phyloP scores from a whole-genome alignment of 2,329 filamentous ascomycete species.

The Aspergillus vadensis region DNA sequence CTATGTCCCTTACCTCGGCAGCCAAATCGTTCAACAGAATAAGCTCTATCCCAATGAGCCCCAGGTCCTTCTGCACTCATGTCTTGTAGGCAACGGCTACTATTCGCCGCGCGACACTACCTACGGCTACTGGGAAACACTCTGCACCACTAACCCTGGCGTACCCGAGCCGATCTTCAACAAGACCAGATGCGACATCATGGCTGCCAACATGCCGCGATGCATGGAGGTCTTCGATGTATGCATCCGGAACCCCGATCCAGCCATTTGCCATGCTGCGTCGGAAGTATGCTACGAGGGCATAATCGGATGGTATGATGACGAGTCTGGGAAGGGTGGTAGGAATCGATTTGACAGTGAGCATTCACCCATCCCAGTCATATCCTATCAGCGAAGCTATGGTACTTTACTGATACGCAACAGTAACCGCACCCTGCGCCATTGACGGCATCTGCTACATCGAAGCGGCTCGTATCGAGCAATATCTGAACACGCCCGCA shows the following conservation, averaged over 20 bases:
- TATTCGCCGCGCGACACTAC: constrained; percentile 45
- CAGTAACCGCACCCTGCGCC: constrained; percentile 26
- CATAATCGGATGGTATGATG: constrained; percentile 20
- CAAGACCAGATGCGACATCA: constrained; percentile 49
- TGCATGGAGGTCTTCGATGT: constrained; percentile 46
- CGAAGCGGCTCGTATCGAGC: constrained; percentile 15
- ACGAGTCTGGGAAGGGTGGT: constrained; percentile 24
- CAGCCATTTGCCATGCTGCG: constrained; percentile 23
- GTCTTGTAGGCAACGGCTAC: constrained; percentile 52
- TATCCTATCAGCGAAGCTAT: not conserved
- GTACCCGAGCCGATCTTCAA: constrained; percentile 48
- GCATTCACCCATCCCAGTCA: not conserved
- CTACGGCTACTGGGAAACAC: constrained; percentile 51
- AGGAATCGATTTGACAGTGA: constrained; percentile 30
- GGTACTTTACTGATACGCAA: not conserved
- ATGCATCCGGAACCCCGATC: constrained; percentile 30
- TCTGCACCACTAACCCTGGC: constrained; percentile 51
- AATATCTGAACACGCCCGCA: constrained; percentile 24
- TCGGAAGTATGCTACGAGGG: constrained; percentile 19
- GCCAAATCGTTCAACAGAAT: constrained; percentile 51
- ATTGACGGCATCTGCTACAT: constrained; percentile 26
- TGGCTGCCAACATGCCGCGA: constrained; percentile 49
- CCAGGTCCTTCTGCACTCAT: constrained; percentile 47
- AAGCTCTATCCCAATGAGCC: constrained; percentile 39
- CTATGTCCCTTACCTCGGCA: constrained; percentile 50